phyloP scores from a whole-genome alignment of 306 rosid species.

The Malus fusca region DNA sequence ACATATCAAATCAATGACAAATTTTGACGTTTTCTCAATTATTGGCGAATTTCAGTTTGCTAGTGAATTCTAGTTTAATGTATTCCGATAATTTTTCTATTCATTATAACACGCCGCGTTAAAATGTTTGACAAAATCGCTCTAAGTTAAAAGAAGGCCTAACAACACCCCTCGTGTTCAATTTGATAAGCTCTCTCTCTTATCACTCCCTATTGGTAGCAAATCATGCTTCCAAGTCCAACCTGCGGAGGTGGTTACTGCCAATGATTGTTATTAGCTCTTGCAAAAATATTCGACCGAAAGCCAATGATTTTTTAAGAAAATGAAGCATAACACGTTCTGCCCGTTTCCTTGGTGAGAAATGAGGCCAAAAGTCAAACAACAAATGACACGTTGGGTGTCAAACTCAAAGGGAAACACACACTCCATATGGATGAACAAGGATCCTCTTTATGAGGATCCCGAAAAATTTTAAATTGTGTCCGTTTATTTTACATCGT shows the following conservation, averaged over 20 bases:
- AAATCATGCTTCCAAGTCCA: no score
- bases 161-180: neutral
- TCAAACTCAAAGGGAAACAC: neutral
- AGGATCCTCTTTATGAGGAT: no score
- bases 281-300: neutral
- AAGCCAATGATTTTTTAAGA: neutral
- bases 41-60: no score
- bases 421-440: no score
- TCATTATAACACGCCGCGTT: no score
- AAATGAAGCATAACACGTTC: neutral
- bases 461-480: fast-evolving
- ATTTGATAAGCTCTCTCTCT: no score
- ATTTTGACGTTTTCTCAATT: no score
- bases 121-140: neutral
- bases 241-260: neutral
- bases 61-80: no score
- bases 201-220: neutral
- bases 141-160: neutral
- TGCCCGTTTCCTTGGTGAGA: neutral
- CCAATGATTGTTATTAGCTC: neutral
- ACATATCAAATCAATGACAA: no score
- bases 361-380: neutral
- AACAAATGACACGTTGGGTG: neutral
- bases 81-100: no score
- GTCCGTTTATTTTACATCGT: fast-evolving